These are phyloP conservation scores for Heritiera littoralis DNA, from an alignment of 345 rosid species.

Conservation along the genomic window DNA sequence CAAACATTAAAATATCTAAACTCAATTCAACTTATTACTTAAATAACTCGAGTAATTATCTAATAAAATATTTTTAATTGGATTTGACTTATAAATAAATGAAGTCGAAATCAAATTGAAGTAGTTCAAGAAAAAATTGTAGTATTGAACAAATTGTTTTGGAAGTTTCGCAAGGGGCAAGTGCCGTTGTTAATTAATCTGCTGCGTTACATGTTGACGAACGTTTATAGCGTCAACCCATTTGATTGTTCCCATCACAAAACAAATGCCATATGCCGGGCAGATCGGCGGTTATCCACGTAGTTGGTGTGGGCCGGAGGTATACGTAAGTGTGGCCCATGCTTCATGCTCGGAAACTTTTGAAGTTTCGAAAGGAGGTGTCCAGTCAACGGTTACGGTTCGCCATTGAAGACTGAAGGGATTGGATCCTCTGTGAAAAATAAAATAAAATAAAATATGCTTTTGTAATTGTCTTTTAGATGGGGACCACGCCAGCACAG, in stretches of 20 bases:
- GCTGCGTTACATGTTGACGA: not conserved
- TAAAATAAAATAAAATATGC: too few species aligned
- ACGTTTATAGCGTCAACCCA: not conserved
- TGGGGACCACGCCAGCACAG: not conserved
- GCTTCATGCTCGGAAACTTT: not conserved
- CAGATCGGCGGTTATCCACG: not conserved
- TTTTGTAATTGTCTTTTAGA: too few species aligned
- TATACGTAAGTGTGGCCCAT: not conserved
- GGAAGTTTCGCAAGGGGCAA: not conserved
- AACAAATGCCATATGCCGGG: not conserved
- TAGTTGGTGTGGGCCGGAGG: not conserved
- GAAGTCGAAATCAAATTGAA: too few species aligned
- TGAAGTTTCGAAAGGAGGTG: not conserved
- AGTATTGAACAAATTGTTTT: not conserved
- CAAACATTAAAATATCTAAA: too few species aligned
- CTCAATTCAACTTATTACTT: too few species aligned
- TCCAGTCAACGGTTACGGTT: not conserved
- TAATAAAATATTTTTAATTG: too few species aligned
- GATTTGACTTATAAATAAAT: too few species aligned
- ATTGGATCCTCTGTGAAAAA: not conserved
- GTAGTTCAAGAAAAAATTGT: too few species aligned
- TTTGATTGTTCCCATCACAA: not conserved
- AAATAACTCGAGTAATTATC: too few species aligned
- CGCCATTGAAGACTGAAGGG: not conserved
- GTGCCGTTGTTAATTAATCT: not conserved